Evolutionary conservation across 2,329 filamentous ascomycete genomes (phyloP).

Genomic region (Metarhizium humberi): DNA sequence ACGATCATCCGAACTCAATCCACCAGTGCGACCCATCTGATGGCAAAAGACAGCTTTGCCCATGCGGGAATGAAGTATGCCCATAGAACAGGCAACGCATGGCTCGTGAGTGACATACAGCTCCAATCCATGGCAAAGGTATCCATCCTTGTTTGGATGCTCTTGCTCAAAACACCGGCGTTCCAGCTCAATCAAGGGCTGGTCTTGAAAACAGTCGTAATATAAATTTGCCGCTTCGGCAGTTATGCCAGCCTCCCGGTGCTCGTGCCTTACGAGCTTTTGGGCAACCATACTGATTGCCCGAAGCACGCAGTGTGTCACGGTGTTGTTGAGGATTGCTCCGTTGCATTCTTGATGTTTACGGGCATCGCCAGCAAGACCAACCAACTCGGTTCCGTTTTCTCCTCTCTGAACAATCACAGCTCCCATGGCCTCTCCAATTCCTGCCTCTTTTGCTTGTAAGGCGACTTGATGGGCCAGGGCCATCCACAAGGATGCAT

Average conservation of each 20-base stretch:
- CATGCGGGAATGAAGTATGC: constrained; percentile 87
- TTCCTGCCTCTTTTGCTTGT: constrained; percentile 45
- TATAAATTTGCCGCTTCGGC: constrained; percentile 32
- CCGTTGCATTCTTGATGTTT: constrained; percentile 46
- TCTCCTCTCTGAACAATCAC: constrained; percentile 61
- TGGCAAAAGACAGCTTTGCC: constrained; percentile 72
- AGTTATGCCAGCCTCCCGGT: constrained; percentile 27
- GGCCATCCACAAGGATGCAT: constrained; percentile 57
- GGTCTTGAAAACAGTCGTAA: constrained; percentile 58
- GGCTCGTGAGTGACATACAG: constrained; percentile 94
- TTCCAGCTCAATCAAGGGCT: constrained; percentile 60
- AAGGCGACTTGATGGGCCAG: constrained; percentile 56
- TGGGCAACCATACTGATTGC: constrained; percentile 77
- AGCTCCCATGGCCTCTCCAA: constrained; percentile 63
- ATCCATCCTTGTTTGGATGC: constrained; percentile 65
- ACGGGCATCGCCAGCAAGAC: constrained; percentile 67
- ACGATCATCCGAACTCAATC: constrained; percentile 68
- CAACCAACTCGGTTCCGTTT: constrained; percentile 49
- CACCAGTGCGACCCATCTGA: constrained; percentile 73
- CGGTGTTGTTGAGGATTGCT: constrained; percentile 54
- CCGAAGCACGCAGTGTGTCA: constrained; percentile 69
- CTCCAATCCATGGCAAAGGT: constrained; percentile 88
- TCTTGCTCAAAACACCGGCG: constrained; percentile 51
- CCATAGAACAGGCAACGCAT: constrained; percentile 96
- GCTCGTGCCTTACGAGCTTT: constrained; percentile 49